These are phyloP conservation scores for Yamadazyma sp. DNA, from an alignment of 1,139 yeast species.

Conservation along the genomic window DNA sequence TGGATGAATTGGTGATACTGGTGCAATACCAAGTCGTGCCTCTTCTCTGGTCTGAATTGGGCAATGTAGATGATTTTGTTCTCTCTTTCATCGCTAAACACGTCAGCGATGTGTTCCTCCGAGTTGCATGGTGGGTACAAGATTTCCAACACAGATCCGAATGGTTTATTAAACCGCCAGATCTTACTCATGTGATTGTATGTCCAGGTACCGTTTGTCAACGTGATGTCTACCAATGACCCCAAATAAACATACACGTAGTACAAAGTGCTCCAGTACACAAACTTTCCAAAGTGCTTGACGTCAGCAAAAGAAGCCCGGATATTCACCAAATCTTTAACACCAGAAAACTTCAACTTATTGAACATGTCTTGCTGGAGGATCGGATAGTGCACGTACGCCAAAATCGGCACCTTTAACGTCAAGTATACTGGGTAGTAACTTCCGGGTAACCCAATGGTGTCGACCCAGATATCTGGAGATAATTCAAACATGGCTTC, in stretches of 20 bases:
- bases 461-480: constrained; percentile 93
- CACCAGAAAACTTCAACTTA: constrained; percentile 44
- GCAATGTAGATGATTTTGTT: constrained; percentile 75
- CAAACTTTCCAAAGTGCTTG: constrained; percentile 43
- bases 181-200: constrained; percentile 62
- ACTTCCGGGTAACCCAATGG: constrained; percentile 90
- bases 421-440: constrained; percentile 54
- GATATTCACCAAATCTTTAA: constrained; percentile 18
- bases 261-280: constrained; percentile 72
- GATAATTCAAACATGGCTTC: constrained; percentile 70
- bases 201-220: constrained; percentile 94
- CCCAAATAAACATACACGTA: constrained; percentile 68
- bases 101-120: constrained; percentile 28
- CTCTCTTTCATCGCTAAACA: constrained; percentile 29
- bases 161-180: constrained; percentile 47
- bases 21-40: constrained; percentile 68
- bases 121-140: constrained; percentile 90
- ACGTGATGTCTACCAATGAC: constrained; percentile 59
- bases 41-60: constrained; percentile 93
- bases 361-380: constrained; percentile 83
- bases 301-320: constrained; percentile 19
- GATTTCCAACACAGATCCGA: constrained; percentile 35
- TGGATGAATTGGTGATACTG: constrained; percentile 59
- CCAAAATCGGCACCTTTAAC: constrained; percentile 69
- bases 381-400: constrained; percentile 93